Conservation (phyloP, 2,329 filamentous ascomycete species). For the Whalleya microplaca region DNA sequence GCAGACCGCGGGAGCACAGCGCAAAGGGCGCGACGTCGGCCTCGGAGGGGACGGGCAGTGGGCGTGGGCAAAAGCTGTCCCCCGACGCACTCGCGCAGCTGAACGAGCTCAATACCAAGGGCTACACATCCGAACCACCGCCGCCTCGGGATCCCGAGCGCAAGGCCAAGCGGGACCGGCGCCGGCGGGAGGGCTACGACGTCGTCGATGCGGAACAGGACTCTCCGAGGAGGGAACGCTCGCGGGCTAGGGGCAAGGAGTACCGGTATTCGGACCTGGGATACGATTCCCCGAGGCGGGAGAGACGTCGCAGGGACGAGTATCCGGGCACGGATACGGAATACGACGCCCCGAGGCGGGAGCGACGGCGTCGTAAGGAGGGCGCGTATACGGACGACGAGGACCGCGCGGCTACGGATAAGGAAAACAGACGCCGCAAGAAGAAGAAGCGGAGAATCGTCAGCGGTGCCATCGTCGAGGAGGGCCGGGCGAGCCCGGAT, state of each 20-base stretch:
- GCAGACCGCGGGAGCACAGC: slow-evolving; percentile 38
- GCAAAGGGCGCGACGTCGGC: slow-evolving; percentile 38
- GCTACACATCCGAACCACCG: slow-evolving; percentile 42
- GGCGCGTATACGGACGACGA: slow-evolving; percentile 22
- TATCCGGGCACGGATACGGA: slow-evolving; percentile 31
- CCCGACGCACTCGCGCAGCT: slow-evolving; percentile 67
- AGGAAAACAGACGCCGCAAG: slow-evolving; percentile 39
- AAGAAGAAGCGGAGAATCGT: slow-evolving; percentile 64
- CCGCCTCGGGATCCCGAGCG: slow-evolving; percentile 50
- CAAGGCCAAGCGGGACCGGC: slow-evolving; percentile 41
- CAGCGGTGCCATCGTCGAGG: slow-evolving; percentile 71
- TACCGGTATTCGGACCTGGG: slow-evolving; percentile 24
- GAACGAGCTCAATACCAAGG: slow-evolving; percentile 59
- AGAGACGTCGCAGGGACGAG: slow-evolving; percentile 24
- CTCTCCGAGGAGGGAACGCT: slow-evolving; percentile 30
- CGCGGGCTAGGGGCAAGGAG: slow-evolving; percentile 11
- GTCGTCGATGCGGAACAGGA: slow-evolving; percentile 37
- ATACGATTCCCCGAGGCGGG: slow-evolving; percentile 24
- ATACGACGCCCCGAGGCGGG: slow-evolving; percentile 21
- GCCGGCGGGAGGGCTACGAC: slow-evolving; percentile 31
- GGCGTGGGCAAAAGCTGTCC: slow-evolving; percentile 42
- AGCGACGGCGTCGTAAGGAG: slow-evolving; percentile 19
- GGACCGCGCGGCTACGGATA: slow-evolving; percentile 20
- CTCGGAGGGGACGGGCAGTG: slow-evolving; percentile 40
- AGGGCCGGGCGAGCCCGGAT: slow-evolving; percentile 54